Conservation (phyloP, 169 alveolate genomes). For the Amoebophrya sp. region DNA sequence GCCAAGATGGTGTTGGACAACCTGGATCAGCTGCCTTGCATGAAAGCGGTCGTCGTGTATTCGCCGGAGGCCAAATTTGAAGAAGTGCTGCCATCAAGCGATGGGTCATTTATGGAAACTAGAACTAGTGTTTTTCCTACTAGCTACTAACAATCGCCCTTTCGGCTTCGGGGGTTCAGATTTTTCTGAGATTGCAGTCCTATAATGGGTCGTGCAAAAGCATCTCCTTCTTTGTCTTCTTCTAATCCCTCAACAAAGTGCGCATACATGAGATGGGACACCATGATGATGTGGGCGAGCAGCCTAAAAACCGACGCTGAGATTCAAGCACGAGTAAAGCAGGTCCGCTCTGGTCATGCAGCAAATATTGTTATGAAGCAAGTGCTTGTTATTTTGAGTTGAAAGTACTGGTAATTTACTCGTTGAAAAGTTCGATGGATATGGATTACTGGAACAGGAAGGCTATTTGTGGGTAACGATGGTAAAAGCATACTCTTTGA, state of each 20-base stretch:
- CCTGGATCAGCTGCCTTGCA: neutral
- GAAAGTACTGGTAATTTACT: neutral
- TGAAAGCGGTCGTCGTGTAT: neutral
- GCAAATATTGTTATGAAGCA: neutral
- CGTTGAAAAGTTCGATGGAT: neutral
- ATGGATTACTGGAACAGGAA: neutral
- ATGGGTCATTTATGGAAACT: no score
- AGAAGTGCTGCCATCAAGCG: no score
- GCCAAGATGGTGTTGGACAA: slow-evolving; percentile 9
- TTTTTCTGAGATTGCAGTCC: no score
- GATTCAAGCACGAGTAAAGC: neutral
- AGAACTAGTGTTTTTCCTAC: neutral
- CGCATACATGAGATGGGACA: slow-evolving; percentile 3
- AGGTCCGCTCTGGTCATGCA: neutral
- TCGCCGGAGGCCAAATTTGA: neutral
- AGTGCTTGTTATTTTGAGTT: neutral
- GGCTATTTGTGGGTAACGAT: neutral
- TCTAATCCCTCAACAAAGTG: no score
- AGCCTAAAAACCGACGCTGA: neutral
- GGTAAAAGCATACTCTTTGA: neutral
- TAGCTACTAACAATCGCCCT: no score
- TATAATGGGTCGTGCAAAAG: no score
- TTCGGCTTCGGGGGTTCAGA: no score
- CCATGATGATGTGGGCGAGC: slow-evolving; percentile 6
- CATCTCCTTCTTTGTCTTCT: no score